Evolutionary conservation across 345 rosid genomes (phyloP), one percentile per base, ranked within the genome.

Genomic region (Hypericum androsaemum): DNA sequence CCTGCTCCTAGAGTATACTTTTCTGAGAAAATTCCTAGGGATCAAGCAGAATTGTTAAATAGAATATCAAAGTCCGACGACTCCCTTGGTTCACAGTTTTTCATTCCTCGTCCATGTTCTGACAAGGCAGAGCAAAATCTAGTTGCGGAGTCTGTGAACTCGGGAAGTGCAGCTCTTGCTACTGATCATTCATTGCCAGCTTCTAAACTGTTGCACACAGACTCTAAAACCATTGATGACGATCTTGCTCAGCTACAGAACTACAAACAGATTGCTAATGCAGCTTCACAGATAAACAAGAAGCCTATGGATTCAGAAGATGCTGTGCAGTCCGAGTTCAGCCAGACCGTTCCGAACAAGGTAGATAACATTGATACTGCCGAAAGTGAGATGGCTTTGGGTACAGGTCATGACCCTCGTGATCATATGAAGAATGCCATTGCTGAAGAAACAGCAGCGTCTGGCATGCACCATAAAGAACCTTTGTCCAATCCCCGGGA

Each of bases 21-120:
- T 58, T 89, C 95, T 7, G 95, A 81, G 79, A 83, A 77, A 65
- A 66, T 83, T 66, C 94, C 94, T 7, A 69, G 83, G 66, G 86
- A 75, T 61, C 86, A 78, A 61, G 48, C 67, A 55, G 97, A 78
- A 37, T 52, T 80, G 63, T 81, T 81, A 62, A 76, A 60, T 53
- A 78, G 94, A 22, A 58, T 75, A 16, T 83, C 97, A 16, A 89
- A 89, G 53, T 89, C 95, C 17, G 89, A 83, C 57, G 73, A 78
- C 63, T 72, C 86, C 37, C 72, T 78, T 64, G 89, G 77, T 71
- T 63, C 87, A 67, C 95, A 83, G 72, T 67, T 83, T 47, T 51
- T 79, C 47, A 47, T 65, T 51, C 68, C 95, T 54, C 76, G 76
- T 58, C 67, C 89, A 43, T 76, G 43, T 60, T 54, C 78, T 53